Percentiles rank a stretch among this genome's conserved stretches.
phyloP scores from a whole-genome alignment of 1,284 basidiomycete genomes.

The Termitomyces sp. region DNA sequence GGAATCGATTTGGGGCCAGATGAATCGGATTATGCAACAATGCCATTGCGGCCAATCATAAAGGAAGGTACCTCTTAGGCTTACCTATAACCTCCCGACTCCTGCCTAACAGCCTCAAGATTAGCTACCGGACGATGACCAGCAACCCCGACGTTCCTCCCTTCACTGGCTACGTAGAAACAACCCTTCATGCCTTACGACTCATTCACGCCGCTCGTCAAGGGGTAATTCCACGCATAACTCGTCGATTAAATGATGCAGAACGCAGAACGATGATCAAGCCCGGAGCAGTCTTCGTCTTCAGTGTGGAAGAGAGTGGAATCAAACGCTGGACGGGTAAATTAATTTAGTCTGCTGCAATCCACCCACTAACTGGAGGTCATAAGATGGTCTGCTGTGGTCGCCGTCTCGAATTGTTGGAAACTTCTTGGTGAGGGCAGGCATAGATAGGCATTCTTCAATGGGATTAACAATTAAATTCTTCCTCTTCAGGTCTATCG shows the following conservation, averaged over 20 bases:
- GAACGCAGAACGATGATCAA: slow-evolving; percentile 70
- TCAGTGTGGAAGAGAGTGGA: slow-evolving; percentile 76
- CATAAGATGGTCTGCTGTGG: slow-evolving; percentile 67
- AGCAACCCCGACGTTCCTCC: slow-evolving; percentile 49
- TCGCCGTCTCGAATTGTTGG: slow-evolving; percentile 77
- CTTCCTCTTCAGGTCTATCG: slow-evolving; percentile 55
- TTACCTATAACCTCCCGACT: slow-evolving; percentile 37
- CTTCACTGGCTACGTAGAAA: slow-evolving; percentile 69
- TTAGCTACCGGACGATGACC: slow-evolving; percentile 32
- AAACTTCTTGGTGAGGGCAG: slow-evolving; percentile 66
- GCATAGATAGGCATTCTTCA: neutral
- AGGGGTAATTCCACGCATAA: slow-evolving; percentile 70
- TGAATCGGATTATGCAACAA: slow-evolving; percentile 32
- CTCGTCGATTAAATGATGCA: slow-evolving; percentile 71
- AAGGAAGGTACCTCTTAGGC: slow-evolving; percentile 36
- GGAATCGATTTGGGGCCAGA: slow-evolving; percentile 33
- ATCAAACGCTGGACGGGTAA: slow-evolving; percentile 78
- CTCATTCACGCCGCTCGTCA: slow-evolving; percentile 74
- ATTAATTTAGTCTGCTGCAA: slow-evolving; percentile 13
- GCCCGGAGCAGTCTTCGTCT: slow-evolving; percentile 79
- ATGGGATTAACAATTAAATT: slow-evolving; percentile 5
- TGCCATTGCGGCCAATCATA: slow-evolving; percentile 32
- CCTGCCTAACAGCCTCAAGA: slow-evolving; percentile 49
- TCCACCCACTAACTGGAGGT: slow-evolving; percentile 15
- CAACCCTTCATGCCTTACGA: slow-evolving; percentile 72